Percentiles rank a stretch among this genome's conserved stretches.
Evolutionary conservation across 208 protist genomes (phyloP).

Genomic region (Crithidia sp.): DNA sequence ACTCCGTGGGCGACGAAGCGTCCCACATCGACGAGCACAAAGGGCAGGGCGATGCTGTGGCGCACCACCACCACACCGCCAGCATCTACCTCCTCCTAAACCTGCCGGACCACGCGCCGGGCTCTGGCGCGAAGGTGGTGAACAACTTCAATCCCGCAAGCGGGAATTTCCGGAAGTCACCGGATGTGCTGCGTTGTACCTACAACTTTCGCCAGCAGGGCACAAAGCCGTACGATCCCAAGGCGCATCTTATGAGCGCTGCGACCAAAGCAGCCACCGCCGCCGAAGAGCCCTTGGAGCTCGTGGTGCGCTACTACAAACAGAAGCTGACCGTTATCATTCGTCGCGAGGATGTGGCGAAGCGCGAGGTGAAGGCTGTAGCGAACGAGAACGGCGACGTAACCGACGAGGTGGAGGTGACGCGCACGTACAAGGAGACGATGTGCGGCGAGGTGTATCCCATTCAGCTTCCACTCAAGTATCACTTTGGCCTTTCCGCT

Average conservation of each 20-base stretch:
- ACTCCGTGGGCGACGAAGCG: slow-evolving; percentile 69
- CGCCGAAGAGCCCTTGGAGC: slow-evolving; percentile 70
- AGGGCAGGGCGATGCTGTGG: slow-evolving; percentile 26
- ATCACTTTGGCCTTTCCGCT: slow-evolving; percentile 82
- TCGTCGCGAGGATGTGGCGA: slow-evolving; percentile 48
- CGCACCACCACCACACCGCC: slow-evolving; percentile 55
- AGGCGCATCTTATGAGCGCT: slow-evolving; percentile 22
- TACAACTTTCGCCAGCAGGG: slow-evolving; percentile 77
- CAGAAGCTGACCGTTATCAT: slow-evolving; percentile 63
- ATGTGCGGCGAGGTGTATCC: slow-evolving; percentile 78
- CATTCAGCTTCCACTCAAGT: slow-evolving; percentile 59
- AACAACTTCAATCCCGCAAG: slow-evolving; percentile 72
- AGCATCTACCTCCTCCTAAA: slow-evolving; percentile 72
- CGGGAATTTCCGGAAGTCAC: slow-evolving; percentile 49
- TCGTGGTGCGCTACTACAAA: slow-evolving; percentile 80
- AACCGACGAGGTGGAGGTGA: slow-evolving; percentile 42
- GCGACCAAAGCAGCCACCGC: slow-evolving; percentile 35
- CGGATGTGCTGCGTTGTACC: slow-evolving; percentile 55
- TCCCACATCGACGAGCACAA: slow-evolving; percentile 35
- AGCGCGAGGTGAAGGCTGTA: slow-evolving; percentile 21
- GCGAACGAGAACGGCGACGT: slow-evolving; percentile 19
- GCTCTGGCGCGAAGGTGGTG: slow-evolving; percentile 28
- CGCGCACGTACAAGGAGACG: slow-evolving; percentile 67
- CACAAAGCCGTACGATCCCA: slow-evolving; percentile 38
- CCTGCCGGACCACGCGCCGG: slow-evolving; percentile 53